Base-by-base conservation (phyloP, 140 eudicot species). In the Cichorium intybus region DNA sequence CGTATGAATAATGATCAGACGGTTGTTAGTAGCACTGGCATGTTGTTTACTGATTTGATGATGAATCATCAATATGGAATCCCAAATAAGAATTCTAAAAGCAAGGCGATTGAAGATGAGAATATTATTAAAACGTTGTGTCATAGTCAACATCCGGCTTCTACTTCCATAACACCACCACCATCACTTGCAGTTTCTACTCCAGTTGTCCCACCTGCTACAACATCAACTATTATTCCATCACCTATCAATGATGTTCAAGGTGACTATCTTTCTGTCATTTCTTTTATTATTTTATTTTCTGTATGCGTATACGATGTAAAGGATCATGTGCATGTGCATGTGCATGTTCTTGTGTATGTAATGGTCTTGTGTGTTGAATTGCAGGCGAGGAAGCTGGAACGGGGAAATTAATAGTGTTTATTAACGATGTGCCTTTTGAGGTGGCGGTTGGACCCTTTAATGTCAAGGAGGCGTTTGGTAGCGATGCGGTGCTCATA, bases 401-500 rank as follows among this genome's bases (percentile, higher is more conserved):
- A 22, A 71, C 69, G 3, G 74, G 72, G n/a, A 84, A 80, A 74
- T 43, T 84, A 2, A 84, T 86, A 56, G 96, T 91, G 75, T 85
- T 87, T 72, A 87, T 91, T 45, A 84, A 91, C 58, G 94, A 88
- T 27, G 82, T 85, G 73, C 77, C 89, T 16, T 70, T 85, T 55
- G 95, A 87, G 82, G 95, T 91, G 2, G 79, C 75, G 27, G 24
- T 43, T 4, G 97, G 91, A 7, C 81, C 84, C 16, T 78, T 91
- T 56, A 83, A 87, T 37, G 89, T 91, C 46, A 75, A 71, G 61
- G 95, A 85, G 53, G 82, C 84, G 5, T 87, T 91, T 54, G 97
- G 96, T 4, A 85, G 79, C 6, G 92, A 85, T 60, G 83, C 80
- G 1, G 64, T 87, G 78, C 84, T 91, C 17, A 18, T 91, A 4